Evolutionary conservation across 2,329 filamentous ascomycete genomes (phyloP).

Genomic region (Clarireedia hainanense): DNA sequence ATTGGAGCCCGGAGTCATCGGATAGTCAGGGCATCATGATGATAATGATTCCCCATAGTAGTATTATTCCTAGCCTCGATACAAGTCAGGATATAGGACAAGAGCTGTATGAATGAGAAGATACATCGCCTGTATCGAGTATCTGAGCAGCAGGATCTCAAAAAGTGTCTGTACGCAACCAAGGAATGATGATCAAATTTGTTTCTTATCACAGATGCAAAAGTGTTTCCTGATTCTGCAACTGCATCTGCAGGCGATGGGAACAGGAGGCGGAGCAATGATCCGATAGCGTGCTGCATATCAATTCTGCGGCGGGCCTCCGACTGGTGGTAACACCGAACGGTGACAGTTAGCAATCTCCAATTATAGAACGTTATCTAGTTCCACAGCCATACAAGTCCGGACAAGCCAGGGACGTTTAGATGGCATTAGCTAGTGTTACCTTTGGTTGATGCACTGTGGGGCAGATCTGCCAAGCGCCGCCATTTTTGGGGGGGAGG

Average conservation of each 20-base stretch:
- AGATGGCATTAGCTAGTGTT: neutral
- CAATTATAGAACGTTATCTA: neutral
- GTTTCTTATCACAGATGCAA: too few species aligned
- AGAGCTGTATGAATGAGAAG: constrained; percentile 4
- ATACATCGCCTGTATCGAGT: neutral
- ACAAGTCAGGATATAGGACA: constrained; percentile 2
- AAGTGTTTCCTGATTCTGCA: too few species aligned
- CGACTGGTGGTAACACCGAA: too few species aligned
- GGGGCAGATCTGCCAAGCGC: neutral
- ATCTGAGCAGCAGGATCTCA: neutral
- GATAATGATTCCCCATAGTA: neutral
- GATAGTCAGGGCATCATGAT: constrained; percentile 1
- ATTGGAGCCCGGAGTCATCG: constrained; percentile 9
- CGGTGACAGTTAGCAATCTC: too few species aligned
- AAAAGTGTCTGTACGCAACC: neutral
- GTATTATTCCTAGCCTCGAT: constrained; percentile 3
- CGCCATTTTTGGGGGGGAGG: neutral
- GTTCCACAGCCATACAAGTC: neutral
- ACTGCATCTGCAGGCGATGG: too few species aligned
- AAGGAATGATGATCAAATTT: too few species aligned
- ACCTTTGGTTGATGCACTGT: neutral
- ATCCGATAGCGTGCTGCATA: too few species aligned
- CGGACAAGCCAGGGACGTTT: neutral
- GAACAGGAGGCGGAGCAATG: too few species aligned
- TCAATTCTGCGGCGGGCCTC: too few species aligned